These are phyloP conservation scores for Solanum piurae DNA, from an alignment of 257 asterid species.

Conservation along the genomic window DNA sequence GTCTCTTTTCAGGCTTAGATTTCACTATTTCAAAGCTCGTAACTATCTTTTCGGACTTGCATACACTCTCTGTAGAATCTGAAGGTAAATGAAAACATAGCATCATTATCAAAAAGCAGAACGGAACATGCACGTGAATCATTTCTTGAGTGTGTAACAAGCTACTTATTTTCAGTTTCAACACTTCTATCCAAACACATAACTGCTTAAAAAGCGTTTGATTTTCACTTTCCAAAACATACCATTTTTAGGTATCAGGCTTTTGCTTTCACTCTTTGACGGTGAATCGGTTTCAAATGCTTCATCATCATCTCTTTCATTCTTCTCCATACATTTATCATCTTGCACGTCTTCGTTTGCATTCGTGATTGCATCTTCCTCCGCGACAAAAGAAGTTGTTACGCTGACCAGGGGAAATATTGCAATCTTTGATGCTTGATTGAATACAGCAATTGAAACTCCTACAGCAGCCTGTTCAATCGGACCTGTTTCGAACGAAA, in stretches of 20 bases:
- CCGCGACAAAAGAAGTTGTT: constrained; percentile 64
- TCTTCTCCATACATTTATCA: constrained; percentile 16
- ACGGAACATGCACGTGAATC: not conserved
- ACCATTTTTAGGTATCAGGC: constrained; percentile 38
- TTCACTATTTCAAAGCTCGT: constrained; percentile 22
- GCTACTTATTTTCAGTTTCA: not conserved
- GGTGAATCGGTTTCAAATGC: not conserved
- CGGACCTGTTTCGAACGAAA: constrained; percentile 24
- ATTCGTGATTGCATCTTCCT: constrained; percentile 35
- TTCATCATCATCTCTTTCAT: not conserved
- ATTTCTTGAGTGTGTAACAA: not conserved
- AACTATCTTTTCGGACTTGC: not conserved
- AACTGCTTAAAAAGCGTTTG: not conserved
- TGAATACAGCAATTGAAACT: constrained; percentile 64
- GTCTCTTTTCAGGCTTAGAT: constrained; percentile 26
- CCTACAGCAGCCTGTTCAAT: constrained; percentile 67
- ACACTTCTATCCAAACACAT: not conserved
- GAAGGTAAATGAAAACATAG: not conserved
- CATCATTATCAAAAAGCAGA: not conserved
- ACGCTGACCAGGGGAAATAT: constrained; percentile 66
- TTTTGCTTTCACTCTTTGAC: constrained; percentile 29
- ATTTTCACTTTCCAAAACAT: not conserved
- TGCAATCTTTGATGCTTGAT: constrained; percentile 57
- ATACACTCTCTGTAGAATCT: constrained; percentile 18
- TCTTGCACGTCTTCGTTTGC: constrained; percentile 7